phyloP scores from a whole-genome alignment of 768 basidiomycete species.

The Chalciporus sphaerocephalus region DNA sequence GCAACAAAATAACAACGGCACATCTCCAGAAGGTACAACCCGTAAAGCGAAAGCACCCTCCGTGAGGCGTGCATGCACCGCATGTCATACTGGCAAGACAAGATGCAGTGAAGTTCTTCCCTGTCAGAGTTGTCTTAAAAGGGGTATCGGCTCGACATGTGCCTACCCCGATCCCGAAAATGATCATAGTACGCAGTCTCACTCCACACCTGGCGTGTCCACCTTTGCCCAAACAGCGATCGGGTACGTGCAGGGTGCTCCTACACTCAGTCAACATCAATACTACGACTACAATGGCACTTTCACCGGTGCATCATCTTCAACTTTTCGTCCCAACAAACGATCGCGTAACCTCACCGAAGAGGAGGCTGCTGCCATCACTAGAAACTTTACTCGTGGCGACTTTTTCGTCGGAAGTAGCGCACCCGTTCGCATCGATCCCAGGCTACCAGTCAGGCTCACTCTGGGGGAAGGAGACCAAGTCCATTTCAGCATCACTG shows the following conservation, averaged over 20 bases:
- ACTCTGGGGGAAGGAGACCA: slow-evolving; percentile 80
- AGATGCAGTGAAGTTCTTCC: slow-evolving; percentile 78
- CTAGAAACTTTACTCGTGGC: slow-evolving; percentile 74
- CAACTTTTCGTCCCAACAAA: slow-evolving; percentile 76
- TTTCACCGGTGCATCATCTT: slow-evolving; percentile 64
- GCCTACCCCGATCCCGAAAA: slow-evolving; percentile 77
- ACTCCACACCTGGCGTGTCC: slow-evolving; percentile 35
- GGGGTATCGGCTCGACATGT: slow-evolving; percentile 65
- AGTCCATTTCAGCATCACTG: slow-evolving; percentile 62
- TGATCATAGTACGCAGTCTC: slow-evolving; percentile 38
- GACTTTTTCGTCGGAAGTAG: slow-evolving; percentile 80
- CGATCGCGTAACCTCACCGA: slow-evolving; percentile 77
- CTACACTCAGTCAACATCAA: slow-evolving; percentile 51
- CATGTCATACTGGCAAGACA: slow-evolving; percentile 81
- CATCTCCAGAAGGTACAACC: slow-evolving; percentile 31
- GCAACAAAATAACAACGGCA: slow-evolving; percentile 29
- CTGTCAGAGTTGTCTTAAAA: slow-evolving; percentile 84
- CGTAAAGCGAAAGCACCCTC: slow-evolving; percentile 81
- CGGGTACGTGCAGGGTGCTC: slow-evolving; percentile 36
- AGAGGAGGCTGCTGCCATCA: slow-evolving; percentile 80
- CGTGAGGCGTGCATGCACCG: slow-evolving; percentile 73
- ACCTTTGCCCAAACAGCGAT: slow-evolving; percentile 37
- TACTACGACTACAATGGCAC: slow-evolving; percentile 78
- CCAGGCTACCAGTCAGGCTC: slow-evolving; percentile 71
- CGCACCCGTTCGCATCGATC: slow-evolving; percentile 80